Base-by-base conservation (phyloP, 768 basidiomycete species). In the Phanerodontia chrysosporium region DNA sequence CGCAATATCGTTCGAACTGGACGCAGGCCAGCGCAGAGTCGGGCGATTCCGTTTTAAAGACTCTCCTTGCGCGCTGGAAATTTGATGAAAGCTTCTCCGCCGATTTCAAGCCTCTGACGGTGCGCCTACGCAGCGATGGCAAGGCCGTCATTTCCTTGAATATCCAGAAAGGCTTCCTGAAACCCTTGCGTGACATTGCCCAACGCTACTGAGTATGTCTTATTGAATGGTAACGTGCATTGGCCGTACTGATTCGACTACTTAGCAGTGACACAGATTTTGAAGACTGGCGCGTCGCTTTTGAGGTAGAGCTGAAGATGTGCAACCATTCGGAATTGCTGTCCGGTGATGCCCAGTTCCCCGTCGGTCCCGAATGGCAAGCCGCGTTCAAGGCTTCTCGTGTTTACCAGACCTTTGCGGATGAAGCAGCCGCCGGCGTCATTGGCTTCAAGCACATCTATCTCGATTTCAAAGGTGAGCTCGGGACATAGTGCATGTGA, bases 271-370 rank as follows among this genome's bases (percentile, higher is more conserved):
- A 57, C 1, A 36, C 48, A 29, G 49, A 55, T 44, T 56, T 63
- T 27, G 42, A 51, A 42, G 51, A 60, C 27, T 57, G 53, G 54
- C 48, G 58, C 16, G 55, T 71, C 10, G 69, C 69, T 7, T 71
- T 70, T 59, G 67, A 66, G 30, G 69, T 70, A n/a, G 51, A 58
- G n/a, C 28, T 71, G 18, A 63, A 66, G 52, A 58, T 65, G 28
- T 44, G 60, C 39, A 58, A 62, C 22, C 54, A 62, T 36, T 46
- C 48, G 13, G 39, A 25, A 6, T 28, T 64, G 14, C 10, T 36
- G n/a, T 49, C 18, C 25, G 39, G 22, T 45, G 52, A 32, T 18
- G 3, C 58, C 1, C n/a, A 49, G 42, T 62, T 54, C 56, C 16
- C 21, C 25, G 39, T 28, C 48, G 52, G 45, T 13, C 7, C 61